Conservation (phyloP, 2,329 filamentous ascomycete genomes). For the Trematosphaeria pertusa region DNA sequence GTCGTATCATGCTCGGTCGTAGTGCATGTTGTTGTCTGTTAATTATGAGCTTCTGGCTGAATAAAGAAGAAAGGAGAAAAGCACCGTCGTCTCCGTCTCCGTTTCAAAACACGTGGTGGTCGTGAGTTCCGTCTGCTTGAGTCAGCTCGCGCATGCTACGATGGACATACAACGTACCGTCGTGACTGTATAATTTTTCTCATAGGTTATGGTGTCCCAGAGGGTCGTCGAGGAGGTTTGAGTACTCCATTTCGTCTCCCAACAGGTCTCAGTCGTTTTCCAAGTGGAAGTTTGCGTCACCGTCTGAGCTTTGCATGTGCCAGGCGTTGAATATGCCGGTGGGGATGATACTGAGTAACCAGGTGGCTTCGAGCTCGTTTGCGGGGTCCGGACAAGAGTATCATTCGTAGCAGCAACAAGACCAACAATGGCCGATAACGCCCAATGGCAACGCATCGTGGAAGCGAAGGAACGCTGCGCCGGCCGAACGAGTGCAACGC, state of each 20-base stretch:
- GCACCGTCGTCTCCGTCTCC: conserved; percentile 10
- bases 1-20: conserved; percentile 6
- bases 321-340: neutral
- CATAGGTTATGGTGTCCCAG: conserved; percentile 17
- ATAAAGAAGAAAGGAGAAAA: neutral
- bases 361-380: neutral
- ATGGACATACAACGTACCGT: neutral
- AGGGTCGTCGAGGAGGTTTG: conserved; percentile 15
- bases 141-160: neutral
- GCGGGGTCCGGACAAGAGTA: conserved; percentile 1
- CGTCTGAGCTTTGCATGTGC: conserved; percentile 4
- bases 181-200: conserved; percentile 7
- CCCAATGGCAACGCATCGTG: conserved; percentile 38
- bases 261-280: conserved; percentile 12
- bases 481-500: conserved; percentile 34
- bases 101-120: conserved; percentile 2
- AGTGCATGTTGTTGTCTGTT: conserved; percentile 10
- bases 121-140: conserved; percentile 1
- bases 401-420: conserved; percentile 26
- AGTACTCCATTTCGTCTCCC: conserved; percentile 13
- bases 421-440: conserved; percentile 31
- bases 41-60: neutral
- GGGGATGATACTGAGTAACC: neutral
- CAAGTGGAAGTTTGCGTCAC: conserved; percentile 17
- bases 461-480: conserved; percentile 36